Base-by-base conservation (phyloP, 1,284 basidiomycete genomes). In the Fereydounia khargensis region DNA sequence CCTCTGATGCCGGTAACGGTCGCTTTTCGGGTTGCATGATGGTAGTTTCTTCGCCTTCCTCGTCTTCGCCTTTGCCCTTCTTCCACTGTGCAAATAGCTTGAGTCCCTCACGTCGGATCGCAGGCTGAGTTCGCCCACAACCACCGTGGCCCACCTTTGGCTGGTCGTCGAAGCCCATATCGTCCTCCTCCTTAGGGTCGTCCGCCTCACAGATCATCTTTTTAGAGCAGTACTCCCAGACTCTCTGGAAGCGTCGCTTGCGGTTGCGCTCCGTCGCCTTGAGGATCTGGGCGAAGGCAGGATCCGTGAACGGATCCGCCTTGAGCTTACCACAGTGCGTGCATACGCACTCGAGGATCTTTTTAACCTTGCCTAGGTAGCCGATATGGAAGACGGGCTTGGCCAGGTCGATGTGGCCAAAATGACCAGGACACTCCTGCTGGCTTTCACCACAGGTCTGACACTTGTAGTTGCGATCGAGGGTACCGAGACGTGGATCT, bases 381-480 rank as follows among this genome's bases (percentile, higher is more conserved):
- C 95, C 91, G 77, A 91, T 89, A 77, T 91, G 94, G 76, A 92
- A 98, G 23, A 96, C 91, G 14, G 94, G 92, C 65, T 90, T 82
- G 38, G 91, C 91, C 67, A 99, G 81, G 80, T 99, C 95, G 70
- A 98, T 92, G 78, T 98, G 91, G 48, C 92, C 94, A 79, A 98
- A 99, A 78, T 98, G 95, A 45, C 95, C 95, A 23, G 95, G 94
- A 79, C 74, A 77, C 31, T 76, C 73, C 4, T 66, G 67, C 60
- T 73, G 71, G 38, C 92, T 68, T 53, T 94, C 82, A 71, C 91
- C 91, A 79, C 95, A 98, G 20, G 95, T 98, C 80, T 97, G 91
- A 77, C 95, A 98, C 81, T 98, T 98, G 81, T 95, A 97, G 79
- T 97, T 97, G 62, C 95, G 84, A 81, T 98, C 94, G 77, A 97